Evolutionary conservation across 2,329 filamentous ascomycete species (phyloP), one percentile per base, ranked within the genome.

Genomic region (Sphaceloma murrayae): DNA sequence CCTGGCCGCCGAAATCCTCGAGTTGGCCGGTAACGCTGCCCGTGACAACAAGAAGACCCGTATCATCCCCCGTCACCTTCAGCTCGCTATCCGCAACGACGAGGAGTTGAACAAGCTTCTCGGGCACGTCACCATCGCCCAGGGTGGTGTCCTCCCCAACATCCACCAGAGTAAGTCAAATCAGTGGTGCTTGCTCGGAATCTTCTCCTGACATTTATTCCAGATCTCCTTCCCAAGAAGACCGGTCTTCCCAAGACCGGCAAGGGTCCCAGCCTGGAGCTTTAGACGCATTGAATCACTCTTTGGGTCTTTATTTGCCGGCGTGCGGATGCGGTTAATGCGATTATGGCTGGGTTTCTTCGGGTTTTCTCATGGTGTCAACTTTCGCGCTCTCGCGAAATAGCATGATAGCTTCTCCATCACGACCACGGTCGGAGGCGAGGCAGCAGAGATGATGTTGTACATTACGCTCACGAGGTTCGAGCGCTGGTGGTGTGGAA

Each of bases 1-100:
- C 67, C 83, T 98, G 49, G 89, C 91, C 57, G 91, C 91, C 55
- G 91, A 98, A 75, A 95, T 98, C 59, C 87, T 98, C 62, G 91
- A 98, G 73, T 74, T 98, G 72, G 91, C 91, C 67, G 91, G 91
- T 60, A 98, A 98, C 69, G 91, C 91, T 61, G 91, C 91, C 53
- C 89, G 91, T 60, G 91, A 98, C 74, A 95, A 96, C 82, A 98
- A 98, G 85, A 96, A 96, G 84, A 98, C 89, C 54, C 88, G 91
- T 83, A 98, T 98, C 74, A 98, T 96, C 51, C 91, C 91, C 54
- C 87, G 91, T 70, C 91, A 98, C 71, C 80, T 98, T 36, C 91
- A 98, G 75, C 86, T 98, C 58, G 91, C 91, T 70, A 98, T 98
- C 75, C 82, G 91, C 63, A 95, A 95, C 74, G 89, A 96, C 69